Conservation (phyloP, 75 land plant genomes). For the Isoetes taiwanensis region DNA sequence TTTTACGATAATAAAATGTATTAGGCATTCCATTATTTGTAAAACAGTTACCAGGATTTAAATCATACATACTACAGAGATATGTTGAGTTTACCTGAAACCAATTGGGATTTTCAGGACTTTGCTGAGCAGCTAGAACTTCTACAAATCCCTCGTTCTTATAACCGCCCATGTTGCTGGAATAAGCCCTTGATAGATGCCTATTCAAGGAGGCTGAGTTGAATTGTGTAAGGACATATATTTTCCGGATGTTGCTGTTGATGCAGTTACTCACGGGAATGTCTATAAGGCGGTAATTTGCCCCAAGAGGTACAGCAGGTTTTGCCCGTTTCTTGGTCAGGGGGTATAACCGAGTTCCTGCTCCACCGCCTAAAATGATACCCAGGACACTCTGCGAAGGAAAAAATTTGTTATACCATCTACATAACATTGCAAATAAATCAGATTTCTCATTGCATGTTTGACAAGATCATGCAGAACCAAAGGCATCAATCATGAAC, state of each 20-base stretch:
- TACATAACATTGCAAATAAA: too few species aligned
- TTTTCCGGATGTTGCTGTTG: constrained; percentile 70
- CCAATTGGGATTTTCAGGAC: constrained; percentile 93
- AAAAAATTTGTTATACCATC: too few species aligned
- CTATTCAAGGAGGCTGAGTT: constrained; percentile 82
- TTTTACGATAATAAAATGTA: too few species aligned
- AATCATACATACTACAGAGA: too few species aligned
- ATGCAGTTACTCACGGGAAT: constrained; percentile 85
- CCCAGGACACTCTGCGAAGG: constrained; percentile 70
- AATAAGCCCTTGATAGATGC: constrained; percentile 67
- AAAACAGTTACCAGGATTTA: too few species aligned
- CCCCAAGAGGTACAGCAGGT: constrained; percentile 70
- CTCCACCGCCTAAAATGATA: constrained; percentile 72
- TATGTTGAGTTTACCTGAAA: constrained; percentile 90
- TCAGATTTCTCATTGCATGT: neutral
- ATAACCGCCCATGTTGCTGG: constrained; percentile 97
- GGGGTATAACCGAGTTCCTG: constrained; percentile 66
- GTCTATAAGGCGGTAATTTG: constrained; percentile 71
- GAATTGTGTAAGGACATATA: constrained; percentile 79
- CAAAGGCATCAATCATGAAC: neutral
- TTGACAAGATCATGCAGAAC: neutral
- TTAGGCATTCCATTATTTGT: too few species aligned
- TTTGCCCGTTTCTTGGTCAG: constrained; percentile 76
- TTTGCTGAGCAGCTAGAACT: constrained; percentile 78
- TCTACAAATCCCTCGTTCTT: constrained; percentile 90